Conservation (phyloP, 129 eudicot species). For the Flaveria bidentis region DNA sequence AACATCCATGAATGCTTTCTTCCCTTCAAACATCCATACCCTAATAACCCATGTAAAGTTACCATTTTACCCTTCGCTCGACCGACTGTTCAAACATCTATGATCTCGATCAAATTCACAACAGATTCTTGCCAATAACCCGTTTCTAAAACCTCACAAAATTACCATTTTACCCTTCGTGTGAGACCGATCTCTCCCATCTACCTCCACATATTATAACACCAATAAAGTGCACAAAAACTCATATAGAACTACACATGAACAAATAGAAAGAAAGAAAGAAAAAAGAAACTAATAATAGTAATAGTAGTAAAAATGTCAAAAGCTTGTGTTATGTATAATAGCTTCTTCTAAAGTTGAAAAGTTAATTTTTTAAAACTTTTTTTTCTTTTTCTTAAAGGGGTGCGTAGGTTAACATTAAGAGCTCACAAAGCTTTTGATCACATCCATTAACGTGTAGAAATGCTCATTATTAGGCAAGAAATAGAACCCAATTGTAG, state of each 20-base stretch:
- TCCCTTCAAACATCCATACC: slow-evolving; percentile 37
- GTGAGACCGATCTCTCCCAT: neutral
- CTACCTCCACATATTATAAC: slow-evolving; percentile 29
- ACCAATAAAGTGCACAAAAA: slow-evolving; percentile 45
- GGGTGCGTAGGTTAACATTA: slow-evolving; percentile 16
- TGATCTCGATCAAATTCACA: slow-evolving; percentile 18
- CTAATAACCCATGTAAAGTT: neutral
- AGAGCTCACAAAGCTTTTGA: slow-evolving; percentile 57
- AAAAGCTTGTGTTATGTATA: slow-evolving; percentile 58
- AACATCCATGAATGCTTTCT: slow-evolving; percentile 34
- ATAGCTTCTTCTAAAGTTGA: slow-evolving; percentile 36
- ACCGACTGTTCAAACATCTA: neutral
- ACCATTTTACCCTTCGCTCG: slow-evolving; percentile 1
- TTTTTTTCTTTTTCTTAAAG: neutral
- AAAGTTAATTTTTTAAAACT: neutral
- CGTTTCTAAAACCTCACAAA: slow-evolving; percentile 6
- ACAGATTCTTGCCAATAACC: slow-evolving; percentile 13
- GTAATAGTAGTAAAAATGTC: slow-evolving; percentile 34
- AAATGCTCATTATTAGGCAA: slow-evolving; percentile 69
- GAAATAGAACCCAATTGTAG: slow-evolving; percentile 75
- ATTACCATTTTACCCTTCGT: slow-evolving; percentile 25
- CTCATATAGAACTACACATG: slow-evolving; percentile 42
- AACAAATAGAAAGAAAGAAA: neutral
- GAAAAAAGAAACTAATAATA: slow-evolving; percentile 26
- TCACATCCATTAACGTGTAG: slow-evolving; percentile 59